Evolutionary conservation across 768 basidiomycete genomes (phyloP), one percentile per base, ranked within the genome.

Genomic region (Sistotremastrum niveocremeum): DNA sequence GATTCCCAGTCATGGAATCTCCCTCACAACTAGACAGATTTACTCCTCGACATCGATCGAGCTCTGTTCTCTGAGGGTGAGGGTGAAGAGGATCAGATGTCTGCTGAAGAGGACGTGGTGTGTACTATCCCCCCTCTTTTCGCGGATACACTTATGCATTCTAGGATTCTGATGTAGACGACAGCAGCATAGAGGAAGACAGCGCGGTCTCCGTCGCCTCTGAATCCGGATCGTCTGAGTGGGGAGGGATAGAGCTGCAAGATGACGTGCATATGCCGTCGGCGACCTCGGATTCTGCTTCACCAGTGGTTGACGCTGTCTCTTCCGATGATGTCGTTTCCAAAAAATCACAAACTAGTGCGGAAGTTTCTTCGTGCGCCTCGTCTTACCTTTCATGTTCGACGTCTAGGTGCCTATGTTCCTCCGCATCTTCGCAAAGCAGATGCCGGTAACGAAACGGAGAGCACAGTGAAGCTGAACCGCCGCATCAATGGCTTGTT

Each of bases 401-500:
- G 36, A 6, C 39, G 34, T 44, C 34, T 49, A 70, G 72, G 60
- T 28, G 57, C 67, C 4, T 95, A 94, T 57, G 61, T 91, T n/a
- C 89, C 90, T 1, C 89, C 91, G 1, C 79, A 85, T 54, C 63
- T 89, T 2, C 74, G 87, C 33, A 70, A 72, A 37, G 49, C 60
- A 12, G 54, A 59, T n/a, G 65, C 70, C 2, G 68, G 69, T 36
- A 62, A 61, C 10, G 55, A 65, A 29, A 20, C 20, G 20, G 55
- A 50, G 38, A 57, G 54, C 46, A 55, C 62, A 42, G 50, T 68
- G 8, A 85, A 83, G 60, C 68, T 95, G 34, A 74, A 68, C 3
- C 72, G 81, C 41, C 85, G 83, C 53, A 62, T 88, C 31, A 91
- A 95, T 63, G 93, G 90, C 57, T 62, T 90, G 11, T 70, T 95